phyloP scores from a whole-genome alignment of 768 basidiomycete species.

The Boletus subcaerulescens region DNA sequence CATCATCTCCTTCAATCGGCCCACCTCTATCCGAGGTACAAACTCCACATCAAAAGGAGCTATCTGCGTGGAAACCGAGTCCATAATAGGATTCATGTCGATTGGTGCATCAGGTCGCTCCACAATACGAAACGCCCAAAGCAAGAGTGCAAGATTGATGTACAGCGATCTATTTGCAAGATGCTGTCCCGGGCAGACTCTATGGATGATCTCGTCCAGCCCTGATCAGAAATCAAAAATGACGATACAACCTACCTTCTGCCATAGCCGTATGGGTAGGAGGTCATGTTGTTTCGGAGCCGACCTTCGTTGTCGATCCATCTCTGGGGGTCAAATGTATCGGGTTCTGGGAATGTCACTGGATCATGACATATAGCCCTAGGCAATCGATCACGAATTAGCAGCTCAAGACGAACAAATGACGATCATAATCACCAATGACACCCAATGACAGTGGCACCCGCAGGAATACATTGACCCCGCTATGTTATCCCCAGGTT shows the following conservation, averaged over 20 bases:
- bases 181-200: conserved; percentile 60
- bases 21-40: conserved; percentile 38
- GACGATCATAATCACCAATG: conserved; percentile 12
- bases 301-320: conserved; percentile 45
- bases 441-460: conserved; percentile 20
- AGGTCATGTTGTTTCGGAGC: conserved; percentile 41
- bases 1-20: conserved; percentile 10
- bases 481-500: conserved; percentile 2
- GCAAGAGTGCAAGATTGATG: conserved; percentile 55
- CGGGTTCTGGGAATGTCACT: conserved; percentile 30
- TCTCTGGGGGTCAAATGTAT: conserved; percentile 52
- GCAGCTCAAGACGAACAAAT: neutral
- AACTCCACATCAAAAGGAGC: conserved; percentile 53
- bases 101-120: conserved; percentile 49
- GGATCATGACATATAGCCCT: conserved; percentile 26
- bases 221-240: neutral
- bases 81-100: conserved; percentile 52
- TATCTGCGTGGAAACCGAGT: conserved; percentile 54
- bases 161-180: conserved; percentile 51
- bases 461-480: conserved; percentile 22
- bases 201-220: conserved; percentile 8
- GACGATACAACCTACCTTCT: conserved; percentile 25
- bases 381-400: neutral
- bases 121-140: conserved; percentile 59
- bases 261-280: conserved; percentile 53